Percentiles rank a stretch among this genome's conserved stretches.
Evolutionary conservation across 1,139 yeast species (phyloP).

Genomic region (Yamadazyma atmosphaerica): DNA sequence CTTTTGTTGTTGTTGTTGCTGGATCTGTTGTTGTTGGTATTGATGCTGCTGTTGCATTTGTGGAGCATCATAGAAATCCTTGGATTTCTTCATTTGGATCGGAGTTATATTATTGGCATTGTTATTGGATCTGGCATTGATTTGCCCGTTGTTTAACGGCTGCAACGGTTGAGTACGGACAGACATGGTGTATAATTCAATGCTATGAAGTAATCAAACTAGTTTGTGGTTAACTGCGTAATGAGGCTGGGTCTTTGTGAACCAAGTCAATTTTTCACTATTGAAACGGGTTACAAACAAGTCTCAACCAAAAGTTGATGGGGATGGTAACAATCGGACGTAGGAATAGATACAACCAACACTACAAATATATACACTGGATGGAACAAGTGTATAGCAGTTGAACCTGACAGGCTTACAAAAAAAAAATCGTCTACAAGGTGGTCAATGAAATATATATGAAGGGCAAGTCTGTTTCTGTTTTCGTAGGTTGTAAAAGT

Average conservation of each 20-base stretch:
- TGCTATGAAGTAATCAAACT: not conserved
- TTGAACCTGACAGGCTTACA: not conserved
- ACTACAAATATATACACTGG: not conserved
- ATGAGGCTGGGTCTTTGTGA: no score
- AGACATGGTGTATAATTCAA: conserved; percentile 24
- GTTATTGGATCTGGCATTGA: conserved; percentile 34
- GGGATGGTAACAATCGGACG: no score
- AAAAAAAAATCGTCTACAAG: not conserved
- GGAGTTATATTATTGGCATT: conserved; percentile 37
- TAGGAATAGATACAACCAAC: no score
- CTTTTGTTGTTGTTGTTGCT: conserved; percentile 18
- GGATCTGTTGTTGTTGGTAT: conserved; percentile 17
- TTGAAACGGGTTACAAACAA: no score
- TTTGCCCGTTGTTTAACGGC: conserved; percentile 48
- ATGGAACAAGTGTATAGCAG: not conserved
- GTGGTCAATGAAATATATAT: conserved; percentile 1
- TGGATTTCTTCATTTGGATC: conserved; percentile 32
- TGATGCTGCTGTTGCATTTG: conserved; percentile 20
- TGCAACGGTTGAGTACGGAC: conserved; percentile 47
- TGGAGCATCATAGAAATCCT: conserved; percentile 12
- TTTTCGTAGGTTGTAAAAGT: not conserved
- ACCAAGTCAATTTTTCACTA: no score
- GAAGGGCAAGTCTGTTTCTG: not conserved
- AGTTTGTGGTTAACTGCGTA: not conserved
- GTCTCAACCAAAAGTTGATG: no score